Evolutionary conservation across 208 protist genomes (phyloP).

Genomic region (Porcisia hertigi): DNA sequence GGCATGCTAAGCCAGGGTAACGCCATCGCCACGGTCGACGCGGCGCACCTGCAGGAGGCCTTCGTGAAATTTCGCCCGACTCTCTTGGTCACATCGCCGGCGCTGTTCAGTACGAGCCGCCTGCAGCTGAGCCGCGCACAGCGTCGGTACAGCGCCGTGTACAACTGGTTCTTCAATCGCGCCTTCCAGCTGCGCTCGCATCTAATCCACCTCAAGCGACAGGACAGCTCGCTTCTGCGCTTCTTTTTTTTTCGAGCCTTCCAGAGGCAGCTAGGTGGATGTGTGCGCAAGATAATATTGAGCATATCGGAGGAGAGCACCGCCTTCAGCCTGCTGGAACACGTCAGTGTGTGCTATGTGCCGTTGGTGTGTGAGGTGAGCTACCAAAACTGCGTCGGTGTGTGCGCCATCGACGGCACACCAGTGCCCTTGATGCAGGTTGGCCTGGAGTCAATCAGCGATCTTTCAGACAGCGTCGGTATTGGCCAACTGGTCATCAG

Average conservation of each 20-base stretch:
- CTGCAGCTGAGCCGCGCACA: slow-evolving; percentile 64
- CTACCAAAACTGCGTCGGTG: slow-evolving; percentile 70
- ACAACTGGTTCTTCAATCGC: slow-evolving; percentile 72
- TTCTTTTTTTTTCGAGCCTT: slow-evolving; percentile 80
- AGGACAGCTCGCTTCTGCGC: slow-evolving; percentile 73
- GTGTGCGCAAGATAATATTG: slow-evolving; percentile 72
- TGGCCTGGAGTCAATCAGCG: slow-evolving; percentile 40
- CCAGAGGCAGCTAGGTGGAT: slow-evolving; percentile 68
- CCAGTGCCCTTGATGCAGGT: slow-evolving; percentile 62
- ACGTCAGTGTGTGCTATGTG: slow-evolving; percentile 83
- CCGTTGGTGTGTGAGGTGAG: slow-evolving; percentile 81
- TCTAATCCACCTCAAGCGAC: slow-evolving; percentile 76
- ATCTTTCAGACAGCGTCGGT: slow-evolving; percentile 47
- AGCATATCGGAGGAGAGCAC: slow-evolving; percentile 72
- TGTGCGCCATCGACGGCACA: slow-evolving; percentile 76
- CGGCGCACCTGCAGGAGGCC: slow-evolving; percentile 45
- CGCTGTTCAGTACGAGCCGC: slow-evolving; percentile 74
- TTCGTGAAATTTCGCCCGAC: slow-evolving; percentile 73
- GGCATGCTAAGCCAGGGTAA: slow-evolving; percentile 76
- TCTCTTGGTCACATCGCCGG: slow-evolving; percentile 64
- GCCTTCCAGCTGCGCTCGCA: slow-evolving; percentile 70
- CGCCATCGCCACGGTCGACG: slow-evolving; percentile 55
- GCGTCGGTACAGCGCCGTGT: slow-evolving; percentile 55
- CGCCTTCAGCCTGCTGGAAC: slow-evolving; percentile 68
- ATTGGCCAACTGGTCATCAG: slow-evolving; percentile 63